Evolutionary conservation across 177 flowering plant genomes (phyloP).

Genomic region (Tripterygium wilfordii): DNA sequence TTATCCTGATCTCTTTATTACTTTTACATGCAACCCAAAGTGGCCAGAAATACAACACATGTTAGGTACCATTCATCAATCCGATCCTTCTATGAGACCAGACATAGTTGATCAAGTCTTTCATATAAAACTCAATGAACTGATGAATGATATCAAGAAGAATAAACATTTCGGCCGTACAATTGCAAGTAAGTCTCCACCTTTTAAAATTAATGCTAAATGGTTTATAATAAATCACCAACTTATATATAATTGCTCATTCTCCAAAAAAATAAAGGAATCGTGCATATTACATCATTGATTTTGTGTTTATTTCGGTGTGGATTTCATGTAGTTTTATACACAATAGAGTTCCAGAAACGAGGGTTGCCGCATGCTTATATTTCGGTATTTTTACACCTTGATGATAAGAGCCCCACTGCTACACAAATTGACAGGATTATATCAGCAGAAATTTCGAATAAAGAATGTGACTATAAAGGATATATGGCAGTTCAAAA

Average conservation of each 20-base stretch:
- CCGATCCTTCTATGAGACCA: neutral
- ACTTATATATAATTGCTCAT: neutral
- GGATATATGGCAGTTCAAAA: neutral
- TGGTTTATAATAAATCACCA: neutral
- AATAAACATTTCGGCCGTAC: too few relatives aligned
- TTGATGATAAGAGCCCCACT: neutral
- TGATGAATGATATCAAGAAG: too few relatives aligned
- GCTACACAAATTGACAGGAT: neutral
- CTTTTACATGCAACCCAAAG: too few relatives aligned
- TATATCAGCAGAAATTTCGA: neutral
- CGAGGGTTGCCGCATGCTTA: neutral
- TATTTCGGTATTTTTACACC: neutral
- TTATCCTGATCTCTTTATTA: neutral
- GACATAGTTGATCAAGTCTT: neutral
- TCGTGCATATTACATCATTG: neutral
- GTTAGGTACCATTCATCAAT: neutral
- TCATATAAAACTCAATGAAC: too few relatives aligned
- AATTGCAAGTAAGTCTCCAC: too few relatives aligned
- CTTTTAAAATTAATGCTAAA: too few relatives aligned
- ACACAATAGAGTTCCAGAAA: slow-evolving; percentile 1
- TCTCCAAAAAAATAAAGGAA: too few relatives aligned
- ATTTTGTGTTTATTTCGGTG: neutral
- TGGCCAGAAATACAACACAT: neutral
- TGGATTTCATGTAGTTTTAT: neutral
- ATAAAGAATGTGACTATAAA: neutral